Base-by-base conservation (phyloP, 345 rosid genomes). In the Pistacia integerrima region DNA sequence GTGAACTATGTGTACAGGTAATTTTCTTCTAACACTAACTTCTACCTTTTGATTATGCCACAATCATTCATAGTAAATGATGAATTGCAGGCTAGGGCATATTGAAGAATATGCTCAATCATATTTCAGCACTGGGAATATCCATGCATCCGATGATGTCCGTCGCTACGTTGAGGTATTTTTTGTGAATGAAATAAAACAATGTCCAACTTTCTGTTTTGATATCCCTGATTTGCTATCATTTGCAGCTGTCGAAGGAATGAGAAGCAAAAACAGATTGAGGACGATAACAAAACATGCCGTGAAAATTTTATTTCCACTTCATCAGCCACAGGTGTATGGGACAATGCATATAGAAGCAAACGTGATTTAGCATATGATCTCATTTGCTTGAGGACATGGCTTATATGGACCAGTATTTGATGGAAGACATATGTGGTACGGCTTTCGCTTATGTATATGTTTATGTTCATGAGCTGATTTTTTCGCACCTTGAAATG, bases 1-100 rank as follows among this genome's bases (percentile, higher is more conserved):
- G 98, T 92, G 68, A 96, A 93, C 79, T 93, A 92, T 65, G 86
- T 91, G 67, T 96, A 96, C 84, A 93, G 98, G 98, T 93, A 84
- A 69, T 63, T 30, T 72, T 64, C 28, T n/a, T 5, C 55, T 35
- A 70, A 70, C 22, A 30, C 12, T 72, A 48, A 55, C 25, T 25
- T 35, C 20, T 35, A 54, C 33, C n/a, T 56, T 25, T 11, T 5
- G 38, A 51, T 63, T 48, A 17, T 33, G 14, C 44, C 48, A 17
- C 38, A 16, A 30, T 20, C n/a, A 65, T 64, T 16, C 22, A n/a
- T 25, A 5, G 41, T 7, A 49, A 57, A 55, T 72, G 18, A 67
- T 58, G 76, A 70, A 54, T 64, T 87, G 80, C 90, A 92, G 99
- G 89, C 77, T 90, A 66, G 95, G 87, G 78, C 84, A 87, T 25